Conservation (phyloP, 345 rosid genomes). For the Erodium maritimum region DNA sequence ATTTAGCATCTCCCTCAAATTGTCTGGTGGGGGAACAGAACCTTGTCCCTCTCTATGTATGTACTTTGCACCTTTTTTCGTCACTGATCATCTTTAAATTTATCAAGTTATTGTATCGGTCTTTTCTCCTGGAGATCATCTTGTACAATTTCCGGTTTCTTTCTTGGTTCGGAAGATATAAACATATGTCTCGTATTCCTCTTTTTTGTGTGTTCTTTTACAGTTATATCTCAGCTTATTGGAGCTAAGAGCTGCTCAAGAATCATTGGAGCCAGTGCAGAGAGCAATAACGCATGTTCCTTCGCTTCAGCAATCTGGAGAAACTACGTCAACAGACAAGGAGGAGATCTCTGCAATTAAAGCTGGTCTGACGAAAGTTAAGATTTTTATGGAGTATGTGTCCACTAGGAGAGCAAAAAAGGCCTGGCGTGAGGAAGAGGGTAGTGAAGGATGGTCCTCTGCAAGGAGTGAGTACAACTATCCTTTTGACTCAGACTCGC, state of each 20-base stretch:
- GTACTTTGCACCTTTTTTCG: conserved; percentile 15
- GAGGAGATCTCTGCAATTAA: conserved; percentile 71
- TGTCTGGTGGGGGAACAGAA: conserved; percentile 20
- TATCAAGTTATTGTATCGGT: not conserved
- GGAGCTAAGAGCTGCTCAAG: conserved; percentile 66
- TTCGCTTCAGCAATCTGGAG: conserved; percentile 39
- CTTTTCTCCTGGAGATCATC: conserved; percentile 3
- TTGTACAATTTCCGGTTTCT: not conserved
- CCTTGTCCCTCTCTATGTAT: conserved; percentile 33
- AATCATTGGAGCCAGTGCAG: conserved; percentile 32
- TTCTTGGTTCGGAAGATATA: not conserved
- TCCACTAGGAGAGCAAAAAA: conserved; percentile 53
- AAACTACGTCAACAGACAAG: conserved; percentile 38
- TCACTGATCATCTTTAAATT: not conserved
- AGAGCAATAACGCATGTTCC: conserved; percentile 42
- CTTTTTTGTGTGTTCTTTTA: conserved; percentile 1
- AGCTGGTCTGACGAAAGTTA: conserved; percentile 81
- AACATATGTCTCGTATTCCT: not conserved
- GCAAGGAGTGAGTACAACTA: conserved; percentile 54
- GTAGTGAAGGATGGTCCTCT: conserved; percentile 55
- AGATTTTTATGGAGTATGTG: conserved; percentile 61
- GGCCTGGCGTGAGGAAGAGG: conserved; percentile 54
- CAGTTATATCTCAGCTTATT: conserved; percentile 64
- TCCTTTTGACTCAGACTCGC: conserved; percentile 79
- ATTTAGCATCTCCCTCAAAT: conserved; percentile 41